phyloP scores from a whole-genome alignment of 2,329 filamentous ascomycete genomes.

The Cordyceps tenuipes region DNA sequence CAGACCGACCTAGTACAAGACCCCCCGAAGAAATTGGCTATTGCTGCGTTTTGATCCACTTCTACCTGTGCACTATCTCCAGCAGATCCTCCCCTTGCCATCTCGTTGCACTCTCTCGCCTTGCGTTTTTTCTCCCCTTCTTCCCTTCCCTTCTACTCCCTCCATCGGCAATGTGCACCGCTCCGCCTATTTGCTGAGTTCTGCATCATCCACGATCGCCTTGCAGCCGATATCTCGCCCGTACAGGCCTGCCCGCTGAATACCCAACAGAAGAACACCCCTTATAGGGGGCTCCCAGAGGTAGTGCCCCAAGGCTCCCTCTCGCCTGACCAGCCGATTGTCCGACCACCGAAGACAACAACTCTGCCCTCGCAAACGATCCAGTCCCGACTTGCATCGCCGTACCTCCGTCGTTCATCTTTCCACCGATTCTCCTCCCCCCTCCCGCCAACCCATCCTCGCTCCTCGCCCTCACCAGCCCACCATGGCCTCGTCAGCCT shows the following conservation, averaged over 20 bases:
- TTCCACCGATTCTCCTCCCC: background rate
- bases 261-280: slow-evolving; percentile 1
- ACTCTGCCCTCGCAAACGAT: background rate
- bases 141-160: background rate
- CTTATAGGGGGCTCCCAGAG: slow-evolving; percentile 4
- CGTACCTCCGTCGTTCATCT: background rate
- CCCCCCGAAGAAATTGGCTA: slow-evolving; percentile 9
- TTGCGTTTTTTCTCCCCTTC: background rate
- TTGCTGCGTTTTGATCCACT: slow-evolving; percentile 6
- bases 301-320: background rate
- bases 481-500: slow-evolving; percentile 77
- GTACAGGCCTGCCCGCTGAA: background rate
- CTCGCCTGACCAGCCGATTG: background rate
- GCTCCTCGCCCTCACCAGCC: slow-evolving; percentile 8
- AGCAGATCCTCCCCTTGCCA: slow-evolving; percentile 14
- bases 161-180: slow-evolving; percentile 7
- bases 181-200: background rate
- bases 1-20: background rate
- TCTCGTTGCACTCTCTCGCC: slow-evolving; percentile 1
- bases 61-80: slow-evolving; percentile 12
- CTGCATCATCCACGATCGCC: background rate
- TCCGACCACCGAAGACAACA: background rate
- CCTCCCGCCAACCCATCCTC: background rate
- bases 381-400: background rate
- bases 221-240: background rate